Evolutionary conservation across 768 basidiomycete species (phyloP), one percentile per base, ranked within the genome.

Genomic region (Pleurotus djamor): DNA sequence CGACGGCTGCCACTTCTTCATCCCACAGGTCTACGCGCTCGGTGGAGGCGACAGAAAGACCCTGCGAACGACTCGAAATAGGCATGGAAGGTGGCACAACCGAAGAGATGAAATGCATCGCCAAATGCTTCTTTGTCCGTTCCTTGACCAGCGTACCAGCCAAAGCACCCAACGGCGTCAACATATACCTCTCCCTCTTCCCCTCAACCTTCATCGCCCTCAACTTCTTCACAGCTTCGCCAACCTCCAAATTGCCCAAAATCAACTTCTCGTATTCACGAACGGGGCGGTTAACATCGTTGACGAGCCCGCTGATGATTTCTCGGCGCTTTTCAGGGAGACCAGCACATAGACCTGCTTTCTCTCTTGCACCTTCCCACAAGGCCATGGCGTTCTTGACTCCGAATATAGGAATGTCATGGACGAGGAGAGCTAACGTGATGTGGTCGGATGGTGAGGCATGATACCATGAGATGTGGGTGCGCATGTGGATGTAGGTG

Each of bases 231-330:
- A 69, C 74, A 4, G 89, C 88, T 36, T 83, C 80, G 3, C 85
- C 82, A 0, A 90, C 72, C 12, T 69, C 73, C 67, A 88, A 70
- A 12, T 72, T 76, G 32, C 75, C 71, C 10, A 88, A 66, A 3
- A 89, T 86, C 37, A 88, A 74, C 43, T 75, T 74, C 68, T 91
- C 87, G 60, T 79, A 77, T 6, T 78, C 69, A 10, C 79, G 71
- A 41, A 65, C 33, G 65, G 56, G 65, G 63, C 36, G 69, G 67
- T 34, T 68, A 58, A 59, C 66, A 56, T 47, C 54, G 49, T 58
- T 48, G n/a, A 38, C 60, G 52, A 65, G 62, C 5, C 51, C 36
- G 48, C 64, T 62, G 2, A 68, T 68, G 4, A 61, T 34, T 12
- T 59, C 59, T 75, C 78, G 77, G 21, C 59, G 52, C 37, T 58